Conservation (phyloP, 2,329 filamentous ascomycete species). For the Clonostachys rhizophaga region DNA sequence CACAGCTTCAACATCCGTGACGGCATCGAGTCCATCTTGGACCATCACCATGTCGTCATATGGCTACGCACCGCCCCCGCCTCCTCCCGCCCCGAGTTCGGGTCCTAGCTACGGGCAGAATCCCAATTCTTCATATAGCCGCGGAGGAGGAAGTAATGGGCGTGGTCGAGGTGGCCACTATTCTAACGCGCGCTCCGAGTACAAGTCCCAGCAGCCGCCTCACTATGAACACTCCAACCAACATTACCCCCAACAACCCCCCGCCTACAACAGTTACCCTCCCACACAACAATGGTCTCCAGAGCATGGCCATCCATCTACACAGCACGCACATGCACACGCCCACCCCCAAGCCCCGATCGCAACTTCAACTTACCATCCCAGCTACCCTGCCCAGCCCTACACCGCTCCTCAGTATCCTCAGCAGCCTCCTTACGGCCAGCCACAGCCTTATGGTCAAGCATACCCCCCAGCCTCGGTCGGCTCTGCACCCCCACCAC, state of each 20-base stretch:
- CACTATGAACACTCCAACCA: not conserved
- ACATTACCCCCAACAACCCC: conserved; percentile 7
- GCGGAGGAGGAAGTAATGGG: conserved; percentile 29
- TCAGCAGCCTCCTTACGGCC: conserved; percentile 37
- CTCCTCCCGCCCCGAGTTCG: conserved; percentile 25
- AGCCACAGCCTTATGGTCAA: conserved; percentile 27
- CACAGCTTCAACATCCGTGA: too few relatives aligned
- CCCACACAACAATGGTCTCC: conserved; percentile 11
- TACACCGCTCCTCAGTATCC: conserved; percentile 35
- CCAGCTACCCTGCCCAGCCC: conserved; percentile 52
- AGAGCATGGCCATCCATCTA: too few relatives aligned
- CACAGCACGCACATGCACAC: conserved; percentile 21
- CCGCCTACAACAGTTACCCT: conserved; percentile 32
- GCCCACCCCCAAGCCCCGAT: conserved; percentile 42
- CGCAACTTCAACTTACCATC: conserved; percentile 50
- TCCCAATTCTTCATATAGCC: conserved; percentile 24
- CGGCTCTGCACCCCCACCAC: conserved; percentile 17
- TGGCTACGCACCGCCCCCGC: conserved; percentile 49
- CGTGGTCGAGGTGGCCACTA: conserved; percentile 30
- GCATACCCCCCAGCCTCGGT: conserved; percentile 24
- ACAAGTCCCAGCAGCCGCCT: conserved; percentile 1
- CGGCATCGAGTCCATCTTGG: too few relatives aligned
- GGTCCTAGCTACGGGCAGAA: not conserved
- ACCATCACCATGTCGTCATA: conserved; percentile 38
- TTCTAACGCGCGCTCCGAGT: conserved; percentile 21